Evolutionary conservation across 1,284 basidiomycete species (phyloP).

Genomic region (Jaminaea rosea): DNA sequence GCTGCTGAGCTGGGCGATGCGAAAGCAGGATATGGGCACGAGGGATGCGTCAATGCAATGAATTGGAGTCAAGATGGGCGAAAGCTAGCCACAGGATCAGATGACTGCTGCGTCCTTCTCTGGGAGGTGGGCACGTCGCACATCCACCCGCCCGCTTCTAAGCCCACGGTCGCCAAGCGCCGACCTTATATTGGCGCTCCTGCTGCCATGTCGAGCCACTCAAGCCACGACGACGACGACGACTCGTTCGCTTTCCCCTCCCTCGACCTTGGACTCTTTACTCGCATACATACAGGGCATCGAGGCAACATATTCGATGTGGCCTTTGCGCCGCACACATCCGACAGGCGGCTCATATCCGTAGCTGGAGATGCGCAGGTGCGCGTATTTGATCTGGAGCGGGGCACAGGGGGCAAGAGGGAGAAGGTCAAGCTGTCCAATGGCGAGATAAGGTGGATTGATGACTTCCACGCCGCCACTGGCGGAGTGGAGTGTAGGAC

Average conservation of each 20-base stretch:
- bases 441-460: slow-evolving; percentile 13
- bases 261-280: slow-evolving; percentile 13
- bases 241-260: slow-evolving; percentile 49
- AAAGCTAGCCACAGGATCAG: slow-evolving; percentile 66
- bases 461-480: slow-evolving; percentile 6
- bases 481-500: slow-evolving; percentile 23
- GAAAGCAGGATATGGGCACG: too few relatives aligned
- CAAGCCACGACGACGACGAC: not conserved
- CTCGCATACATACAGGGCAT: slow-evolving; percentile 51
- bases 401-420: slow-evolving; percentile 3
- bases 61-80: slow-evolving; percentile 71
- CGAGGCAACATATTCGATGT: slow-evolving; percentile 77
- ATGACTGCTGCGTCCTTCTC: slow-evolving; percentile 66
- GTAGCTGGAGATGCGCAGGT: slow-evolving; percentile 72
- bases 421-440: not conserved
- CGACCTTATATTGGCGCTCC: not conserved
- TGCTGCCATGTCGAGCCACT: not conserved
- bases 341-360: slow-evolving; percentile 53
- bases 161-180: not conserved
- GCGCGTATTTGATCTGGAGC: slow-evolving; percentile 64
- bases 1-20: too few relatives aligned
- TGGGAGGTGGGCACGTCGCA: slow-evolving; percentile 57
- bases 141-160: slow-evolving; percentile 36
- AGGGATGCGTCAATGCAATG: slow-evolving; percentile 52
- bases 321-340: slow-evolving; percentile 63